Evolutionary conservation across 2,329 filamentous ascomycete species (phyloP).

Genomic region (Hymenoscyphus repandus): DNA sequence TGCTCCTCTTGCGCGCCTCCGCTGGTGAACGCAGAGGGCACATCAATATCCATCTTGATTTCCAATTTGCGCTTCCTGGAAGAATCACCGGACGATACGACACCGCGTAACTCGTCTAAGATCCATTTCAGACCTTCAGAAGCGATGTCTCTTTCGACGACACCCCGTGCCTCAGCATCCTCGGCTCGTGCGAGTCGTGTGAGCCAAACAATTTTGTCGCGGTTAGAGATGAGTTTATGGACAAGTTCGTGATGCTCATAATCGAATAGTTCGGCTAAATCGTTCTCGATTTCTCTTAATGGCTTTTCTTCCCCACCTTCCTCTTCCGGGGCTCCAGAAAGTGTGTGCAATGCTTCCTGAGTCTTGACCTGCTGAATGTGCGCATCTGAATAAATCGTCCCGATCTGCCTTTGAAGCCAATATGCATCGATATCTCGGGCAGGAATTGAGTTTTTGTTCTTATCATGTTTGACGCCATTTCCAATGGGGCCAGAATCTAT

Average conservation of each 20-base stretch:
- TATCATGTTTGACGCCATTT: constrained; percentile 40
- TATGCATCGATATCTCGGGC: constrained; percentile 94
- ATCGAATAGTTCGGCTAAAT: constrained; percentile 96
- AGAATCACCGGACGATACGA: constrained; percentile 51
- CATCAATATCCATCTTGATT: constrained; percentile 93
- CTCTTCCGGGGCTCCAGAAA: constrained; percentile 69
- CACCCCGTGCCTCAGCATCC: constrained; percentile 67
- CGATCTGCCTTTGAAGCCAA: constrained; percentile 93
- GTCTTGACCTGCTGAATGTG: constrained; percentile 94
- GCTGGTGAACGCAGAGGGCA: constrained; percentile 55
- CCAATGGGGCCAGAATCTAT: constrained; percentile 62
- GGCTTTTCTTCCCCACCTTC: constrained; percentile 79
- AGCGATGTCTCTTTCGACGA: constrained; percentile 85
- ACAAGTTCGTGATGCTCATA: constrained; percentile 95
- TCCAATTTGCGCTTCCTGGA: constrained; percentile 64
- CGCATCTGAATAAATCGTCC: constrained; percentile 80
- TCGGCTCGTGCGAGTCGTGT: constrained; percentile 81
- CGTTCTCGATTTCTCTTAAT: constrained; percentile 92
- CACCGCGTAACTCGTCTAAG: constrained; percentile 79
- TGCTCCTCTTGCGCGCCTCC: constrained; percentile 46
- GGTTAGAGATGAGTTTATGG: constrained; percentile 82
- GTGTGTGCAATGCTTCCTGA: constrained; percentile 72
- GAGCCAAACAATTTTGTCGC: constrained; percentile 93
- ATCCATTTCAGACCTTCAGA: constrained; percentile 83
- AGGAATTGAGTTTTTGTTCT: constrained; percentile 60